Evolutionary conservation across 208 protist genomes (phyloP).

Genomic region (Polymyxa betae): DNA sequence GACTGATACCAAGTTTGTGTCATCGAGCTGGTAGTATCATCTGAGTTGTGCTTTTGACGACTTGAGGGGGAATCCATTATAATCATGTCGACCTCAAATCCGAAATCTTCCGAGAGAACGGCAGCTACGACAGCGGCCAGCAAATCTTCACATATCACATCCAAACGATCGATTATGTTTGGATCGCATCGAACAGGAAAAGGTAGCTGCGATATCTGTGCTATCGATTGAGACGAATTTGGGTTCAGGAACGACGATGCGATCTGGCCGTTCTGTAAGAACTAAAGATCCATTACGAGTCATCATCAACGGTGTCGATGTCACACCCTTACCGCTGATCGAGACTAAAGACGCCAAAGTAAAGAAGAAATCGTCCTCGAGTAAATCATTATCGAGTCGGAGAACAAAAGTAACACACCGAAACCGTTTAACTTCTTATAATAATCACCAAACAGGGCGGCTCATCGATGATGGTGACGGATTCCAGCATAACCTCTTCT

Average conservation of each 20-base stretch:
- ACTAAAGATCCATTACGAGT: slow-evolving; percentile 18
- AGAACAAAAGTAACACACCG: background rate
- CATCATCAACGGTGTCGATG: slow-evolving; percentile 43
- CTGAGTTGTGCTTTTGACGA: too few relatives aligned
- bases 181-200: background rate
- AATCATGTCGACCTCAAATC: too few relatives aligned
- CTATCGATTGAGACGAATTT: background rate
- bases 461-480: background rate
- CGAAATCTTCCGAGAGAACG: too few relatives aligned
- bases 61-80: too few relatives aligned
- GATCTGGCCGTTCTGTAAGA: background rate
- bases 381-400: slow-evolving; percentile 1
- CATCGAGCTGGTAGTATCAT: too few relatives aligned
- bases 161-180: background rate
- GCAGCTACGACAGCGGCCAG: too few relatives aligned
- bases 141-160: background rate
- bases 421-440: too few relatives aligned
- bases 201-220: background rate
- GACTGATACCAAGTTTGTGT: too few relatives aligned
- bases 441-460: too few relatives aligned
- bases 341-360: background rate
- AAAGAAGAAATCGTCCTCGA: background rate
- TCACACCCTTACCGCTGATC: background rate
- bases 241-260: background rate
- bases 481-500: background rate